These are phyloP conservation scores for Paralagenidium karlingii DNA, from an alignment of 352 stramenopile genomes.

Conservation along the genomic window DNA sequence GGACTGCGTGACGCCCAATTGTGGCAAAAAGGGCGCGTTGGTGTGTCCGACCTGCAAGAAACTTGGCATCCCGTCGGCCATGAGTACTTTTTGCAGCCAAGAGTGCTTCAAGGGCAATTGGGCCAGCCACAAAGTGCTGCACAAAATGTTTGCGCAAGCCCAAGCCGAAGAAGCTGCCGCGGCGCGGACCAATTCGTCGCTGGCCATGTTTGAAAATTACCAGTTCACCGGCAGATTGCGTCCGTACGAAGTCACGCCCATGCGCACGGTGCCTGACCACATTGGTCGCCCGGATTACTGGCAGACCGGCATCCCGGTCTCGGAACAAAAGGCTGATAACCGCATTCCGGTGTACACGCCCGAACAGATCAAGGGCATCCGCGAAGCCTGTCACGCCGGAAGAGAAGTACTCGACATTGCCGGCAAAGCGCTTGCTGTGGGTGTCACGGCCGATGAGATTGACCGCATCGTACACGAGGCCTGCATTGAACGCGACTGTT, in stretches of 20 bases:
- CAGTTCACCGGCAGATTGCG: conserved; percentile 78
- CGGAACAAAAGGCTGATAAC: conserved; percentile 48
- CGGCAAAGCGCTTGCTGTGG: conserved; percentile 69
- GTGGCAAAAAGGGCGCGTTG: conserved; percentile 70
- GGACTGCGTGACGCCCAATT: conserved; percentile 46
- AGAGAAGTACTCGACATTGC: conserved; percentile 95
- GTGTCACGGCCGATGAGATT: conserved; percentile 95
- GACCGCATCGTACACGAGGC: conserved; percentile 92
- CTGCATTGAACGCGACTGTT: conserved; percentile 85
- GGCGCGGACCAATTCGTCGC: conserved; percentile 6
- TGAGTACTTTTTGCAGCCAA: conserved; percentile 89
- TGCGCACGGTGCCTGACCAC: conserved; percentile 47
- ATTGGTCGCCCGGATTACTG: conserved; percentile 88
- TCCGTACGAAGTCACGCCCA: conserved; percentile 69
- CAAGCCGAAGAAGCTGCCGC: conserved; percentile 23
- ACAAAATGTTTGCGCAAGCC: conserved; percentile 90
- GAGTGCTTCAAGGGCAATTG: conserved; percentile 96
- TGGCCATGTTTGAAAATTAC: conserved; percentile 46
- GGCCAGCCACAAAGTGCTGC: conserved; percentile 90
- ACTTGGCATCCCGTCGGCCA: conserved; percentile 69
- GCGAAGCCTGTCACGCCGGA: conserved; percentile 72
- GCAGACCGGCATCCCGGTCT: conserved; percentile 58
- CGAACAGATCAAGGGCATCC: conserved; percentile 91
- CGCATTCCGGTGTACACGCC: conserved; percentile 89
- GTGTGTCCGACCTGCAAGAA: conserved; percentile 88